These are phyloP conservation scores for Aspergillus floridensis DNA, from an alignment of 2,329 filamentous ascomycete genomes.

Conservation along the genomic window DNA sequence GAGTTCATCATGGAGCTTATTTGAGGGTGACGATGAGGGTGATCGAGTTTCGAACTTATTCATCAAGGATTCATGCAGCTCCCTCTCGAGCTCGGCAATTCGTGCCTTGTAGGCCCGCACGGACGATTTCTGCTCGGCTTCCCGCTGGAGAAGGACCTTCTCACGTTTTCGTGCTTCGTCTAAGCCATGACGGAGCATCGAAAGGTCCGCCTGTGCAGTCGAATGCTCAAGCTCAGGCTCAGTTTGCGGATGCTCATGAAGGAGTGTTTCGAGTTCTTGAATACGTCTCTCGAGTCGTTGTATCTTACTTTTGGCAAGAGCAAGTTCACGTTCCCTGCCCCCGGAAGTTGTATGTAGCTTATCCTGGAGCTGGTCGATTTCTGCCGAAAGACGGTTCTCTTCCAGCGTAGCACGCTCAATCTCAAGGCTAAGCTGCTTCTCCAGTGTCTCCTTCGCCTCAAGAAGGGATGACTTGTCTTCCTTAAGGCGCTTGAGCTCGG, in stretches of 20 bases:
- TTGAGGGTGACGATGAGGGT: slow-evolving; percentile 51
- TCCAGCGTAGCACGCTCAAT: slow-evolving; percentile 65
- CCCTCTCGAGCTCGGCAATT: slow-evolving; percentile 64
- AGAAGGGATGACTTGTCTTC: slow-evolving; percentile 61
- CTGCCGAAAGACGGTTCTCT: slow-evolving; percentile 57
- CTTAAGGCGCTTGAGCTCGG: slow-evolving; percentile 62
- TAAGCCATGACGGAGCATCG: slow-evolving; percentile 61
- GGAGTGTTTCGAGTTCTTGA: slow-evolving; percentile 49
- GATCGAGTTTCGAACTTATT: slow-evolving; percentile 53
- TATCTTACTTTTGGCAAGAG: slow-evolving; percentile 58
- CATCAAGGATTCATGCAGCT: slow-evolving; percentile 61
- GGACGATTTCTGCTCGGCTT: slow-evolving; percentile 60
- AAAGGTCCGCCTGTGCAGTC: slow-evolving; percentile 50
- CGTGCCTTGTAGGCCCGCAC: slow-evolving; percentile 64
- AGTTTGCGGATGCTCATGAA: slow-evolving; percentile 53
- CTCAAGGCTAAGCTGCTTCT: slow-evolving; percentile 64
- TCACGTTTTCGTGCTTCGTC: slow-evolving; percentile 65
- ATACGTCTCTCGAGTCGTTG: slow-evolving; percentile 61
- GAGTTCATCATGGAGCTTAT: slow-evolving; percentile 52
- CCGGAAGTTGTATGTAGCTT: slow-evolving; percentile 47
- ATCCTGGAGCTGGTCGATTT: slow-evolving; percentile 50
- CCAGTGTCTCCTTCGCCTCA: slow-evolving; percentile 58
- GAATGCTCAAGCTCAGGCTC: slow-evolving; percentile 36
- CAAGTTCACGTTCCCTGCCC: slow-evolving; percentile 49
- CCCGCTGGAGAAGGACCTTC: slow-evolving; percentile 63